Percentiles rank a stretch among this genome's conserved stretches.
These are phyloP conservation scores for Vachellia collinsii DNA, from an alignment of 306 rosid species.

Conservation along the genomic window DNA sequence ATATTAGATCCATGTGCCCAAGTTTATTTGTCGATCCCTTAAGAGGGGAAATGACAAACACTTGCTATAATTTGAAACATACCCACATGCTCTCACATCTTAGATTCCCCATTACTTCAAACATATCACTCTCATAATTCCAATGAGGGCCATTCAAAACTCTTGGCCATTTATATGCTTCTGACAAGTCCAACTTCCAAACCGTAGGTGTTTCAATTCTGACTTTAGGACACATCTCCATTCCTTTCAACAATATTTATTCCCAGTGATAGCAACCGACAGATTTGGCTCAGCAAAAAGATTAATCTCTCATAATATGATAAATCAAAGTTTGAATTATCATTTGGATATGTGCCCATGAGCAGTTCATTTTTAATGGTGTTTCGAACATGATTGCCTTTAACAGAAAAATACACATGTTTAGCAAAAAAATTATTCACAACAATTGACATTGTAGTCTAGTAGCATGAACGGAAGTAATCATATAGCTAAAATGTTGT, in stretches of 20 bases:
- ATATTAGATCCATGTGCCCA: not conserved
- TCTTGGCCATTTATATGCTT: not conserved
- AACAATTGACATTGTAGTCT: no score
- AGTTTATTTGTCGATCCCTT: not conserved
- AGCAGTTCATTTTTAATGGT: no score
- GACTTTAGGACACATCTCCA: not conserved
- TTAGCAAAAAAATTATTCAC: no score
- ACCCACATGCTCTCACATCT: constrained; percentile 5
- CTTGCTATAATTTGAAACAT: constrained; percentile 15
- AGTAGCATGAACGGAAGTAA: no score
- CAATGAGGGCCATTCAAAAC: not conserved
- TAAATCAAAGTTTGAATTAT: no score
- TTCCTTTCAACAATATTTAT: not conserved
- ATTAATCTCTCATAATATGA: no score
- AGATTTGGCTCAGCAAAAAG: no score
- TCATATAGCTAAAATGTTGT: no score
- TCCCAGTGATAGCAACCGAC: no score
- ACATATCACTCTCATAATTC: not conserved
- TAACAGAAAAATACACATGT: no score
- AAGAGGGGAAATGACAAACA: not conserved
- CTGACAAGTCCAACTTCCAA: constrained; percentile 4
- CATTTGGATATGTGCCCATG: no score
- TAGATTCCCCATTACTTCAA: not conserved
- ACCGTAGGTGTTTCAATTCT: not conserved
- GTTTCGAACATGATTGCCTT: no score